Base-by-base conservation (phyloP, 129 eudicot species). In the Pseudognaphalium luteoalbum region DNA sequence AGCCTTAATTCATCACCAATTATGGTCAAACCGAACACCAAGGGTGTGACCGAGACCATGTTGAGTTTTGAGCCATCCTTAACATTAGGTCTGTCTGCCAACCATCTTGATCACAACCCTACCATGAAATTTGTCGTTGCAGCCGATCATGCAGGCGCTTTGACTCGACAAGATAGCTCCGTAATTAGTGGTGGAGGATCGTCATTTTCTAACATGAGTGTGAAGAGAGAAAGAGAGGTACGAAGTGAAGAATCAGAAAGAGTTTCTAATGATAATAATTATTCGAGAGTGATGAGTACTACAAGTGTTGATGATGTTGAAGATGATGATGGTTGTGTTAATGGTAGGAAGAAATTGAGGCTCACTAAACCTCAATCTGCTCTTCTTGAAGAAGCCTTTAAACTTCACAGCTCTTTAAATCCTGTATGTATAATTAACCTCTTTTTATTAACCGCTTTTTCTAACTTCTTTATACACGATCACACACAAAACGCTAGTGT, bases 291-390 rank as follows among this genome's bases (percentile, higher is more conserved):
- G 69, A 65, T 73, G 59, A 72, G 83, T 62, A 71, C 73, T 14
- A 72, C 83, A 28, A 80, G 83, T 67, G 75, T 67, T 58, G 80
- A 73, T 73, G 83, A 80, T 80, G 92, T 83, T 72, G 98, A 90
- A 75, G 96, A 88, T 63, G 98, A 91, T 69, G 97, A 89, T 73
- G 91, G 83, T 32, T 77, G 83, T 75, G 80, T 76, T 35, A 88
- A 87, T 62, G 93, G 85, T 7, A 84, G 97, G 80, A 94, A 94
- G 91, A 94, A 94, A 72, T 96, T 94, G 6, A 87, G 98, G 81
- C 96, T 94, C 42, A 94, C 89, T 2, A 94, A 94, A 84, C 91
- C 92, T 10, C 98, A 94, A 32, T 88, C 97, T 41, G 96, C 93
- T 56, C 91, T 94, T 73, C 81, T 94, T 60, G 98, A 94, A 78